Evolutionary conservation across 1,284 basidiomycete genomes (phyloP).

Genomic region (Trichosporon sp.): DNA sequence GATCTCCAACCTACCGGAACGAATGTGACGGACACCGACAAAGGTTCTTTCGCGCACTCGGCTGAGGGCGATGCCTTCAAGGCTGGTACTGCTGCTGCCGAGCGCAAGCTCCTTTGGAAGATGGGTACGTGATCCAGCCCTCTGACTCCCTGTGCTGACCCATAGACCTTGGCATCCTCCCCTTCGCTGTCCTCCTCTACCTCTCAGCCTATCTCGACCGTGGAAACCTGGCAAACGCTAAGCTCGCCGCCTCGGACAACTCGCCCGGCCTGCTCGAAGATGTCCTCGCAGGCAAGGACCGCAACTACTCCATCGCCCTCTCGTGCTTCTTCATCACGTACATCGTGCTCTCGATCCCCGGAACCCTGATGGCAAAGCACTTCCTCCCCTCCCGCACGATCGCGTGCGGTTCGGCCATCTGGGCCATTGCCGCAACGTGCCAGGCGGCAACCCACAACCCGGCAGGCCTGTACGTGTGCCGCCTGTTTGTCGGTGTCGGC

Average conservation of each 20-base stretch:
- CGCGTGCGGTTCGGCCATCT: slow-evolving; percentile 55
- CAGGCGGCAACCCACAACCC: slow-evolving; percentile 52
- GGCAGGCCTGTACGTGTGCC: slow-evolving; percentile 53
- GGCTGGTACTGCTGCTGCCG: slow-evolving; percentile 39
- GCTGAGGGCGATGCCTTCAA: slow-evolving; percentile 41
- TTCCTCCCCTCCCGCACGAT: slow-evolving; percentile 55
- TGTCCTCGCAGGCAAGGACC: slow-evolving; percentile 49
- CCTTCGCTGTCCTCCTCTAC: slow-evolving; percentile 57
- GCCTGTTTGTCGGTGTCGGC: slow-evolving; percentile 57
- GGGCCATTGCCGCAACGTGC: slow-evolving; percentile 57
- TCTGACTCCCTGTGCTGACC: background rate
- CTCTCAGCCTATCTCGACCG: slow-evolving; percentile 58
- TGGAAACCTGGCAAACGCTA: slow-evolving; percentile 54
- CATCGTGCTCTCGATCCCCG: slow-evolving; percentile 52
- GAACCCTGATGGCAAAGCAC: slow-evolving; percentile 50
- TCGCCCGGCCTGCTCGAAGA: slow-evolving; percentile 44
- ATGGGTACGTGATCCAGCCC: slow-evolving; percentile 40
- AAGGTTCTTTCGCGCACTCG: slow-evolving; percentile 41
- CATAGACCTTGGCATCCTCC: slow-evolving; percentile 54
- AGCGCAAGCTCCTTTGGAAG: slow-evolving; percentile 51
- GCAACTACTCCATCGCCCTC: slow-evolving; percentile 55
- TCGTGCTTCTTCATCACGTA: slow-evolving; percentile 57
- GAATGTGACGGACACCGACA: slow-evolving; percentile 38
- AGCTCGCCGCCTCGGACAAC: slow-evolving; percentile 35
- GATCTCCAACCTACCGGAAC: slow-evolving; percentile 23